phyloP scores from a whole-genome alignment of 1,139 yeast genomes.

The Hyphopichia burtonii region DNA sequence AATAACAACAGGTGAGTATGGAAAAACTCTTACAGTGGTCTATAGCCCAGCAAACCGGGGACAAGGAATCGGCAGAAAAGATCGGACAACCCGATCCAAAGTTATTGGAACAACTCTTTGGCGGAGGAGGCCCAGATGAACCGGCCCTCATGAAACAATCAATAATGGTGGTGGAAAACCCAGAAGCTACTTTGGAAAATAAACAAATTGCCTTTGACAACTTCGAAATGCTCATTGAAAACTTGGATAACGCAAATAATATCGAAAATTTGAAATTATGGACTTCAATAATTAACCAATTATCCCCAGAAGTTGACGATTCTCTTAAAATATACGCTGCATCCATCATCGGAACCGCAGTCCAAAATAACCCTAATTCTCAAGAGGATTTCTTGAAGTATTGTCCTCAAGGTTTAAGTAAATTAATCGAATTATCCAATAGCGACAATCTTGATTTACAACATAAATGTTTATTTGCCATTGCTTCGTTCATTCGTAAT shows the following conservation, averaged over 20 bases:
- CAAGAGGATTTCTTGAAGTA: slow-evolving; percentile 64
- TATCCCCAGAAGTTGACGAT: slow-evolving; percentile 29
- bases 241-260: slow-evolving; percentile 91
- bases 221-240: slow-evolving; percentile 91
- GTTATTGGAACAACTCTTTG: slow-evolving; percentile 73
- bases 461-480: slow-evolving; percentile 72
- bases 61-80: slow-evolving; percentile 58
- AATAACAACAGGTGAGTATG: no score
- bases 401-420: slow-evolving; percentile 42
- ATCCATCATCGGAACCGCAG: slow-evolving; percentile 85
- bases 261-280: slow-evolving; percentile 81
- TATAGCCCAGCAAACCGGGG: slow-evolving; percentile 71
- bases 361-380: slow-evolving; percentile 79
- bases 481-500: slow-evolving; percentile 76
- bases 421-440: slow-evolving; percentile 42
- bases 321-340: slow-evolving; percentile 59
- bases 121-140: slow-evolving; percentile 74
- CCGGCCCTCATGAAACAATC: slow-evolving; percentile 81
- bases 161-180: slow-evolving; percentile 58
- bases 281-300: slow-evolving; percentile 58
- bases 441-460: slow-evolving; percentile 30
- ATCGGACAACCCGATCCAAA: slow-evolving; percentile 77
- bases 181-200: slow-evolving; percentile 61
- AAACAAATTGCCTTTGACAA: slow-evolving; percentile 82
- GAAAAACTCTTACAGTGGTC: slow-evolving; percentile 93